Percentiles rank a stretch among this genome's conserved stretches.
These are phyloP conservation scores for Chlorella sp. DNA, from an alignment of 139 green algal species.

Conservation along the genomic window DNA sequence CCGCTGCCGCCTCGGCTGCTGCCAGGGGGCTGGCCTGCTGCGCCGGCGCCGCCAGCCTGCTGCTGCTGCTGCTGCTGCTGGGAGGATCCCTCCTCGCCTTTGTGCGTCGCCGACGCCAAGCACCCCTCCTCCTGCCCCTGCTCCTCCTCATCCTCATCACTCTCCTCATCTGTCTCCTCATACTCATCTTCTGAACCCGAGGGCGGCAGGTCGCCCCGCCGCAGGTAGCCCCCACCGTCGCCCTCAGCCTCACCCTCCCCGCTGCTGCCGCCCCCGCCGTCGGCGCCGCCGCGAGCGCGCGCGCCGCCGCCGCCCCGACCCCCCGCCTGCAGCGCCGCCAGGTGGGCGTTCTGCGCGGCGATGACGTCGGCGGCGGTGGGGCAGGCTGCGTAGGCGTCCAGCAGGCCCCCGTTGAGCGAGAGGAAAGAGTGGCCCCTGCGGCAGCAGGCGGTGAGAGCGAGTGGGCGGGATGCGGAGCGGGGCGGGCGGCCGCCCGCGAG, in stretches of 20 bases:
- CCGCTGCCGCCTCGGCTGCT: neutral
- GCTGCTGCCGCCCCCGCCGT: conserved; percentile 11
- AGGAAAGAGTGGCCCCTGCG: conserved; percentile 92
- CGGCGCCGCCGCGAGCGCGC: neutral
- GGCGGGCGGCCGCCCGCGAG: too few relatives aligned
- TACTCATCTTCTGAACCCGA: conserved; percentile 40
- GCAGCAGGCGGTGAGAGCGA: neutral
- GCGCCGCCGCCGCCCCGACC: conserved; percentile 9
- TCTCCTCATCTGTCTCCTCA: conserved; percentile 14
- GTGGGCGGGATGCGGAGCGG: too few relatives aligned
- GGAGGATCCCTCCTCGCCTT: too few relatives aligned
- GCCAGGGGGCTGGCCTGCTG: neutral
- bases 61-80: neutral
- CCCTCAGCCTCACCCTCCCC: conserved; percentile 2
- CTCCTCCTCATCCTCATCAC: neutral
- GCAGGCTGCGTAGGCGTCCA: conserved; percentile 85
- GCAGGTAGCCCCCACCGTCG: conserved; percentile 44
- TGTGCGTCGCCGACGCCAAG: neutral
- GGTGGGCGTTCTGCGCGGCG: conserved; percentile 63
- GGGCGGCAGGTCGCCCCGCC: conserved; percentile 45
- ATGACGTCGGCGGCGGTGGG: conserved; percentile 80
- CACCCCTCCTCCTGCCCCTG: neutral
- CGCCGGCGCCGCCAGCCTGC: neutral
- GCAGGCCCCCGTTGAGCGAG: conserved; percentile 83
- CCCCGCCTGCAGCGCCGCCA: conserved; percentile 5